Percentiles rank a stretch among this genome's conserved stretches.
Conservation (phyloP, 202 grass and related monocot species). For the Thinopyrum obtusiflorum region DNA sequence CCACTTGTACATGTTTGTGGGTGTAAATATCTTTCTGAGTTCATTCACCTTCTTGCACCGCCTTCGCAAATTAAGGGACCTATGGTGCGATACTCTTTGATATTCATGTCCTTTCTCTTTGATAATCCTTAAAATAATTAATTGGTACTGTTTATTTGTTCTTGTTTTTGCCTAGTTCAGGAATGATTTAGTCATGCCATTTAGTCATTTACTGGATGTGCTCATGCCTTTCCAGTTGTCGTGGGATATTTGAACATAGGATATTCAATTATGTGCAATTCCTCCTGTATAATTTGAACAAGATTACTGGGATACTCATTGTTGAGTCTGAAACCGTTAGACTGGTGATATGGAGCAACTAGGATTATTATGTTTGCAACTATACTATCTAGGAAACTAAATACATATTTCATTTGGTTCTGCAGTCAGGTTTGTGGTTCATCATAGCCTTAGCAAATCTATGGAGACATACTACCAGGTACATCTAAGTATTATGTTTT, state of each 20-base stretch:
- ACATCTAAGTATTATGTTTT: constrained; percentile 16
- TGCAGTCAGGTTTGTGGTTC: constrained; percentile 94
- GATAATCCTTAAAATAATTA: not conserved
- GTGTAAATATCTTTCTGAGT: not conserved
- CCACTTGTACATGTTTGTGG: not conserved
- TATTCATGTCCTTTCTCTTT: constrained; percentile 1
- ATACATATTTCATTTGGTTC: constrained; percentile 22
- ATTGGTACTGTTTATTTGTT: constrained; percentile 1
- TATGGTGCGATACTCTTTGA: not conserved
- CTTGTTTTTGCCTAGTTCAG: not conserved
- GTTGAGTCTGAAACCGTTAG: not conserved
- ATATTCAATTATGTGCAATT: constrained; percentile 7
- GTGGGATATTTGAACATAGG: constrained; percentile 9
- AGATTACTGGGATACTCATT: constrained; percentile 1
- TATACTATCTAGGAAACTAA: constrained; percentile 20
- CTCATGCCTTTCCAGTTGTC: not conserved
- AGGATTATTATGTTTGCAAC: constrained; percentile 12
- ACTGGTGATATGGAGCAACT: constrained; percentile 21
- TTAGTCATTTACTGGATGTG: constrained; percentile 18
- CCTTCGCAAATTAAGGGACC: not conserved
- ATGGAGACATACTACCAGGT: constrained; percentile 99
- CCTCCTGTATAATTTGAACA: not conserved
- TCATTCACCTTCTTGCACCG: not conserved
- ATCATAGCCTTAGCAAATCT: constrained; percentile 98
- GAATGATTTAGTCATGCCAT: constrained; percentile 8